Base-by-base conservation (phyloP, 768 basidiomycete species). In the Cytidiella melzeri region DNA sequence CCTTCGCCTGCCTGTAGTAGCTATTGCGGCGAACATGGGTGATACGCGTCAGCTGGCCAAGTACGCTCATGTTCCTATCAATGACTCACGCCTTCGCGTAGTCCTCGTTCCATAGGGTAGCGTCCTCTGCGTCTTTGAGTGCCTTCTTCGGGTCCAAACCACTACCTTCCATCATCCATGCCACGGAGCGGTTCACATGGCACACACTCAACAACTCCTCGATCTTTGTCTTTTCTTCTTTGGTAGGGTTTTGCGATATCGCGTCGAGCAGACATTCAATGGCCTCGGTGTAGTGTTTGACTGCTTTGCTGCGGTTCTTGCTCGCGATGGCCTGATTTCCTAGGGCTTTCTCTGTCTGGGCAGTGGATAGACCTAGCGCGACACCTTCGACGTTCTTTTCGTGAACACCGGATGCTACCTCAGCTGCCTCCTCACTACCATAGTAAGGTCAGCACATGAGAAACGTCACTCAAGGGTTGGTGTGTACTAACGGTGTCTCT, bases 81-180 rank as follows among this genome's bases (percentile, higher is more conserved):
- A 30, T 34, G n/a, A 55, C 64, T 23, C 47, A 71, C 68, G 59
- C 60, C 57, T 69, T 70, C 11, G 42, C 55, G 51, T 71, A 70
- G 21, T 41, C 50, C 23, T 59, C 54, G 46, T 69, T 59, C 12
- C 46, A 45, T 26, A 43, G 47, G 34, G 62, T 58, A n/a, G 69
- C 61, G 12, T 49, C 41, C 39, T 63, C 51, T 10, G 64, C 69
- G 44, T 68, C 67, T 27, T 59, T 15, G n/a, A 69, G 47, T n/a
- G 69, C 69, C 49, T 65, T 62, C 48, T 59, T 41, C 38, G 55
- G 47, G 48, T 62, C 57, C 30, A 53, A 45, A 1, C 61, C 67
- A 6, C 41, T 44, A 11, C 64, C 66, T 1, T 64, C 60, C 4
- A 69, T 30, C 23, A 67, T 46, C 48, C 63, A 57, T 19, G 66